These are phyloP conservation scores for Skeletonema tropicum DNA, from an alignment of 108 stramenopile species.

Conservation along the genomic window DNA sequence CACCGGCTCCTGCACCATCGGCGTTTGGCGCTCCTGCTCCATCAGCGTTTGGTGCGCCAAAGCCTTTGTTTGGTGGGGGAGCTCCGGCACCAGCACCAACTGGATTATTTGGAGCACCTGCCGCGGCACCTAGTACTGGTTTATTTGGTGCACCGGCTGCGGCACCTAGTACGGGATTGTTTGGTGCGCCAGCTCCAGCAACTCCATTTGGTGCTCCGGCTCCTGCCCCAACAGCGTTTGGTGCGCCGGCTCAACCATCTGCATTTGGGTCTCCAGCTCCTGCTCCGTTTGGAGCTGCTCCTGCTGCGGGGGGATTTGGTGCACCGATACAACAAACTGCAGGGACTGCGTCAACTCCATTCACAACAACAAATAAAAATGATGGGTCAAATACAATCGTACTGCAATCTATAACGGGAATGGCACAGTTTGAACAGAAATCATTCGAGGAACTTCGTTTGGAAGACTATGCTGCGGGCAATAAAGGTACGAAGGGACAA, in stretches of 20 bases:
- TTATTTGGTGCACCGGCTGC: constrained; percentile 43
- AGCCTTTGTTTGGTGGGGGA: constrained; percentile 43
- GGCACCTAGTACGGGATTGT: constrained; percentile 56
- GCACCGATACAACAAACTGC: constrained; percentile 12
- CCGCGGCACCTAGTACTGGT: constrained; percentile 21
- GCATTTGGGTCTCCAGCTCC: constrained; percentile 62
- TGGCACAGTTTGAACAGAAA: constrained; percentile 85
- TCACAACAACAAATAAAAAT: constrained; percentile 51
- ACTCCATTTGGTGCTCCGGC: constrained; percentile 47
- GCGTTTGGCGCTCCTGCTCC: constrained; percentile 57
- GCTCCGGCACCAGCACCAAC: constrained; percentile 35
- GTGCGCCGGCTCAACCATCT: constrained; percentile 53
- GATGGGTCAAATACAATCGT: constrained; percentile 75
- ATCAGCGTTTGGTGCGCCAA: constrained; percentile 55
- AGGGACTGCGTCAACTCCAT: constrained; percentile 65
- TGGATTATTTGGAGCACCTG: constrained; percentile 40
- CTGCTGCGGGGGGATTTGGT: constrained; percentile 21
- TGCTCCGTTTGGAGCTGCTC: constrained; percentile 43
- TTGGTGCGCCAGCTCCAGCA: constrained; percentile 46
- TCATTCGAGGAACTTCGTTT: constrained; percentile 90
- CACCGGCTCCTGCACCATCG: constrained; percentile 47
- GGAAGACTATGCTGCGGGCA: constrained; percentile 89
- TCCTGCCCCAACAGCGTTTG: constrained; percentile 43
- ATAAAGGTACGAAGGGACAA: constrained; percentile 63
- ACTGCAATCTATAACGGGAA: constrained; percentile 86